Evolutionary conservation across 176 grass and related monocot species (phyloP).

Genomic region (Tuctoria greenei): DNA sequence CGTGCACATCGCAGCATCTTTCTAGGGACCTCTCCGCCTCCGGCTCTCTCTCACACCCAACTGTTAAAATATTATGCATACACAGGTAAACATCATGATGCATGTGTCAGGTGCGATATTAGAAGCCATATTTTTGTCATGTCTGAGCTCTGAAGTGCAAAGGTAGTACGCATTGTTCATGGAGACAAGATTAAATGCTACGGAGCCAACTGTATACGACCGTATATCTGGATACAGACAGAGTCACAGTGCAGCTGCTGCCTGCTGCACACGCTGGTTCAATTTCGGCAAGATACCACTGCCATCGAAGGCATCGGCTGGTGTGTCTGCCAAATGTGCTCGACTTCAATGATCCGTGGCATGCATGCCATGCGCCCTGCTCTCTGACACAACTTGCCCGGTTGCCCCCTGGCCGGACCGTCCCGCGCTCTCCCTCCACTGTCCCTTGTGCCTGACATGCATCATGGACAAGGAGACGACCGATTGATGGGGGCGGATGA

Average conservation of each 20-base stretch:
- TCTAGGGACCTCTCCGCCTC: background rate
- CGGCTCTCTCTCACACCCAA: background rate
- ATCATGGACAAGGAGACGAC: background rate
- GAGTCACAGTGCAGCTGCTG: background rate
- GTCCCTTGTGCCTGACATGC: no score
- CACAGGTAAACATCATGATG: conserved; percentile 34
- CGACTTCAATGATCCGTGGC: conserved; percentile 44
- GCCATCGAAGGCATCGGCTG: conserved; percentile 13
- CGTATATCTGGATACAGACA: background rate
- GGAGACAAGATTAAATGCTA: background rate
- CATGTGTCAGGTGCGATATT: conserved; percentile 43
- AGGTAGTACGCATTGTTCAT: background rate
- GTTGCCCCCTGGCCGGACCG: background rate
- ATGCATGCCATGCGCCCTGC: conserved; percentile 35
- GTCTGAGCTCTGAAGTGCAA: background rate
- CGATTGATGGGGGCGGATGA: conserved; percentile 7
- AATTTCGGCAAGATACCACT: conserved; percentile 30
- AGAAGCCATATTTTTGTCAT: conserved; percentile 21
- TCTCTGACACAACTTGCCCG: background rate
- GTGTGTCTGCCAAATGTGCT: conserved; percentile 34
- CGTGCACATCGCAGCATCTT: background rate
- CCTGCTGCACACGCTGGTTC: conserved; percentile 5
- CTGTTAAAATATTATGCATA: conserved; percentile 18
- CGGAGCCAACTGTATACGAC: background rate
- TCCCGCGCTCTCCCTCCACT: no score